These are phyloP conservation scores for Jaminaea rosea DNA, from an alignment of 1,284 basidiomycete species.

Conservation along the genomic window DNA sequence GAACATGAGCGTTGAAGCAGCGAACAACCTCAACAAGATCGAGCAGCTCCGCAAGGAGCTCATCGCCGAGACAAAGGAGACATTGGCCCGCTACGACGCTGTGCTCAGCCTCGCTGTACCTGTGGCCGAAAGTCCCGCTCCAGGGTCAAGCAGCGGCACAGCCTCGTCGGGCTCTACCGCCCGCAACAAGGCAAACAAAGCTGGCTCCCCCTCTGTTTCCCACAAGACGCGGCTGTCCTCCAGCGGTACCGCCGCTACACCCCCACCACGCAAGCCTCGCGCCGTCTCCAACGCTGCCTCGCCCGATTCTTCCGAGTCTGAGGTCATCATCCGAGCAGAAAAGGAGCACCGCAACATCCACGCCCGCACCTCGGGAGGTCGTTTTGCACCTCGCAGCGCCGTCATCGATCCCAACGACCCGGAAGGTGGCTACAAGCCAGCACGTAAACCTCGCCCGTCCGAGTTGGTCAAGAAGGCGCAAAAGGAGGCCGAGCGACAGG, in stretches of 20 bases:
- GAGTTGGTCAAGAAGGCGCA: not conserved
- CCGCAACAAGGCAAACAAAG: too few relatives aligned
- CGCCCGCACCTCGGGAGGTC: conserved; percentile 11
- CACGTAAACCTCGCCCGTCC: not conserved
- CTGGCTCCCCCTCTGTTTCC: too few relatives aligned
- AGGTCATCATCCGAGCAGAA: conserved; percentile 3
- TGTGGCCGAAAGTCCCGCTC: not conserved
- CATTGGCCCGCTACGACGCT: conserved; percentile 26
- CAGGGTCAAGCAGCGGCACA: not conserved
- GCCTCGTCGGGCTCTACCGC: not conserved
- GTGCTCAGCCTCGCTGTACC: too few relatives aligned
- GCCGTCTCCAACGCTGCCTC: not conserved
- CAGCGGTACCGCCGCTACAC: not conserved
- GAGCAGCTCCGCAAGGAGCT: conserved; percentile 26
- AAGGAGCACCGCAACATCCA: conserved; percentile 10
- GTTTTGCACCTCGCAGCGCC: conserved; percentile 11
- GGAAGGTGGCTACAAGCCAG: conserved; percentile 5
- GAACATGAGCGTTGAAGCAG: conserved; percentile 1
- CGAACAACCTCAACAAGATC: conserved; percentile 11
- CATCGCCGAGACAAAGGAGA: conserved; percentile 22
- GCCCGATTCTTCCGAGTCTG: not conserved
- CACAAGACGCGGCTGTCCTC: not conserved
- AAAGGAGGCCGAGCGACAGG: conserved; percentile 6
- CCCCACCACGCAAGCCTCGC: too few relatives aligned
- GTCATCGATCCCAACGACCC: conserved; percentile 4